Evolutionary conservation across 768 basidiomycete species (phyloP).

Genomic region (Leucosporidium yakuticum): DNA sequence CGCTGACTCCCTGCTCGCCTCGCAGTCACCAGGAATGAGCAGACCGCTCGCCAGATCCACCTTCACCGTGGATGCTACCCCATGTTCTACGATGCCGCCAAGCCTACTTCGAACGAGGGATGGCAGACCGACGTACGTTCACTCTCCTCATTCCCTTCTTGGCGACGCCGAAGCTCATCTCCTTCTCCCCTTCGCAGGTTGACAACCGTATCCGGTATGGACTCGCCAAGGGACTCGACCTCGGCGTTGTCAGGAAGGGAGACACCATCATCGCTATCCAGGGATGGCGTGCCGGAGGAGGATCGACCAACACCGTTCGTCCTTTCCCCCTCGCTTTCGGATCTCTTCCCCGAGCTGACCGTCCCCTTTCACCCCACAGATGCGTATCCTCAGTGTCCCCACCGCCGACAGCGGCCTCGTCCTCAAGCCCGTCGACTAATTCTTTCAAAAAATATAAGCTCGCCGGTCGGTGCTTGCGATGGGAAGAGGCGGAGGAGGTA

Average conservation of each 20-base stretch:
- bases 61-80: conserved; percentile 95
- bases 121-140: conserved; percentile 81
- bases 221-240: conserved; percentile 68
- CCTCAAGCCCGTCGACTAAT: too few relatives aligned
- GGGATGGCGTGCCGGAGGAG: conserved; percentile 98
- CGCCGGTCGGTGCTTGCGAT: too few relatives aligned
- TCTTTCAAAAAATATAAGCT: too few relatives aligned
- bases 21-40: conserved; percentile 87
- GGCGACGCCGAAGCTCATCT: background rate
- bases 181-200: conserved; percentile 9
- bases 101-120: conserved; percentile 75
- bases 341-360: background rate
- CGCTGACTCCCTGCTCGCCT: conserved; percentile 4
- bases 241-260: conserved; percentile 82
- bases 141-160: conserved; percentile 39
- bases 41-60: conserved; percentile 93
- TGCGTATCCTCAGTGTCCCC: conserved; percentile 34
- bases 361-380: conserved; percentile 6
- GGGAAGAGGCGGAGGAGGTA: too few relatives aligned
- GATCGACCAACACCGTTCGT: conserved; percentile 73
- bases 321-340: background rate
- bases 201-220: conserved; percentile 56
- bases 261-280: conserved; percentile 90
- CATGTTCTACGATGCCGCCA: conserved; percentile 92
- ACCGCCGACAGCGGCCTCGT: background rate